Conservation (phyloP, 2,329 filamentous ascomycete species). For the Colletotrichum caudatum region DNA sequence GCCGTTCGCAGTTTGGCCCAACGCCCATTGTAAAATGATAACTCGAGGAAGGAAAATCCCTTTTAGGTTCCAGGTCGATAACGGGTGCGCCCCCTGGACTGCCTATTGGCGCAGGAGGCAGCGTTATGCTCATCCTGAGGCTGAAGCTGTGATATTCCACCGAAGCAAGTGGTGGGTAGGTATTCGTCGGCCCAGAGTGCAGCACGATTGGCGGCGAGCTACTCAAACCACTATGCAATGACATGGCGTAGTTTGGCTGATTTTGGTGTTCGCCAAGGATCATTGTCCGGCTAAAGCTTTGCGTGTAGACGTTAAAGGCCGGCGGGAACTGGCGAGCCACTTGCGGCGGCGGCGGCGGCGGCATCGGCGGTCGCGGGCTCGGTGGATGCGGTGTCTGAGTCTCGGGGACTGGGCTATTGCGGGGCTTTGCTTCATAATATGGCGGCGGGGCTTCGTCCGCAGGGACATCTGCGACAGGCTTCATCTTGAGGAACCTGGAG, state of each 20-base stretch:
- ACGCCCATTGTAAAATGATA: slow-evolving; percentile 54
- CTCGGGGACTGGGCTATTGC: slow-evolving; percentile 15
- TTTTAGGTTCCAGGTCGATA: slow-evolving; percentile 14
- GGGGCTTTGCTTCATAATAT: slow-evolving; percentile 35
- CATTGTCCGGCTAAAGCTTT: slow-evolving; percentile 41
- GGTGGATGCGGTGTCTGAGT: neutral
- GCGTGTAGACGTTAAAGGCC: slow-evolving; percentile 41
- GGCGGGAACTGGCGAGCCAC: slow-evolving; percentile 42
- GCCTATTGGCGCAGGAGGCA: slow-evolving; percentile 29
- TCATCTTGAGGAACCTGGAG: neutral
- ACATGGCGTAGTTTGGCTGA: slow-evolving; percentile 41
- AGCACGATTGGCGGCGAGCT: slow-evolving; percentile 41
- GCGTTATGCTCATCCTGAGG: slow-evolving; percentile 33
- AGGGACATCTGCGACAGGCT: slow-evolving; percentile 20
- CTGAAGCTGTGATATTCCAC: slow-evolving; percentile 39
- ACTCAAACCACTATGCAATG: slow-evolving; percentile 34
- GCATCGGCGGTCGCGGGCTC: neutral
- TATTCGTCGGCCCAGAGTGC: slow-evolving; percentile 40
- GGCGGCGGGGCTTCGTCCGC: slow-evolving; percentile 36
- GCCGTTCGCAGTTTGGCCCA: slow-evolving; percentile 30
- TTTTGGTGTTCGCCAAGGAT: slow-evolving; percentile 39
- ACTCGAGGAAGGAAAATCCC: slow-evolving; percentile 38
- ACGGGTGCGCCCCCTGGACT: slow-evolving; percentile 32
- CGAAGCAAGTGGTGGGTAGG: slow-evolving; percentile 36
- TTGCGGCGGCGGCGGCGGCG: slow-evolving; percentile 20